These are phyloP conservation scores for Rosa lucieae DNA, from an alignment of 306 rosid genomes.

Conservation along the genomic window DNA sequence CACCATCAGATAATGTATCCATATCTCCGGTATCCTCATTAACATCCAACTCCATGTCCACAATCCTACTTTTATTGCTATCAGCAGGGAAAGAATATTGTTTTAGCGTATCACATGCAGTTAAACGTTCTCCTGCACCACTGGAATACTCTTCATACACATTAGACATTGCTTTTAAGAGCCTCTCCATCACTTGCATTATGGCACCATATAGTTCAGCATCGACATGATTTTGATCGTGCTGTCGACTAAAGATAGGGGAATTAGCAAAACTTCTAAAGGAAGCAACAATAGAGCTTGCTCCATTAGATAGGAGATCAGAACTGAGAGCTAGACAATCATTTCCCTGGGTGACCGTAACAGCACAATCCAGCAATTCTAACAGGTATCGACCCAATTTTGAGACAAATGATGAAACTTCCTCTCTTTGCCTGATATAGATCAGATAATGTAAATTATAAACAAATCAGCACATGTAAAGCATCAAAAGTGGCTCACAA, in stretches of 20 bases:
- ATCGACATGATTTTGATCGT: slow-evolving; percentile 43
- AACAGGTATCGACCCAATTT: slow-evolving; percentile 55
- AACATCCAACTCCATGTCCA: slow-evolving; percentile 84
- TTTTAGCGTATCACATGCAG: slow-evolving; percentile 35
- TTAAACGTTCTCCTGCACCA: slow-evolving; percentile 37
- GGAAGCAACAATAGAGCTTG: slow-evolving; percentile 46
- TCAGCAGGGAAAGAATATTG: slow-evolving; percentile 39
- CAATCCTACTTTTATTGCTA: slow-evolving; percentile 55
- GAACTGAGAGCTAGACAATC: slow-evolving; percentile 38
- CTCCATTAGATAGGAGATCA: slow-evolving; percentile 48
- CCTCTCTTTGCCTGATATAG: slow-evolving; percentile 56
- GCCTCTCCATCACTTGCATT: slow-evolving; percentile 53
- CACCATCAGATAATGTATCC: slow-evolving; percentile 46
- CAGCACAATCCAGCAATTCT: slow-evolving; percentile 55
- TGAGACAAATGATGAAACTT: slow-evolving; percentile 46
- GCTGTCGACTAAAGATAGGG: slow-evolving; percentile 51
- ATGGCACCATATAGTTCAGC: slow-evolving; percentile 45
- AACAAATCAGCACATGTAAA: background rate
- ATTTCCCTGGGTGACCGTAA: slow-evolving; percentile 46
- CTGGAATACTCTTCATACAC: slow-evolving; percentile 62
- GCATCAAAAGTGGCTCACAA: slow-evolving; percentile 13
- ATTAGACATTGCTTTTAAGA: slow-evolving; percentile 59
- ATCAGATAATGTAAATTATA: slow-evolving; percentile 24
- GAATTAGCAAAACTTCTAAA: slow-evolving; percentile 60
- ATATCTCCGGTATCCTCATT: slow-evolving; percentile 61